Base-by-base conservation (phyloP, 305 asterid genomes). In the Fraxinus paxiana region DNA sequence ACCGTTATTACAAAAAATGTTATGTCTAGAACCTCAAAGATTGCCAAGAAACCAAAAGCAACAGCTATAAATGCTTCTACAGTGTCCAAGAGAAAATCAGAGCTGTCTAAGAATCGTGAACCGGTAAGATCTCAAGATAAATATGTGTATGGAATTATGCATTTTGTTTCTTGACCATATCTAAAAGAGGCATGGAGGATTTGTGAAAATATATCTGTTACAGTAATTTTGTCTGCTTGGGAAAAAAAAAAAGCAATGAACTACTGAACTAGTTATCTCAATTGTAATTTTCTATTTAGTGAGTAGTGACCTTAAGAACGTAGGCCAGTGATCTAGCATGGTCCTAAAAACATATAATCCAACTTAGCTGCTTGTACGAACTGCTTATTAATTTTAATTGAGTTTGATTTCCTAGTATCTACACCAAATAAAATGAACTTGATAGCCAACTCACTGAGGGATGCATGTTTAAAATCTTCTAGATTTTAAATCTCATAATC, bases 61-160 rank as follows among this genome's bases (percentile, higher is more conserved):
- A 82, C 86, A 77, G 81, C 79, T 38, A 31, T 90, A 77, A 91
- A 91, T 86, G 83, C 87, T 80, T 85, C 89, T 86, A 78, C 88
- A 61, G 85, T 87, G 56, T 79, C 91, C 78, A 92, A 87, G 85
- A 86, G 90, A 84, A 89, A 85, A 86, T 79, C 87, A 61, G 90
- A 88, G 78, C 85, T 87, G 82, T 69, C 89, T 38, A 94, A 90
- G 91, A 88, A 90, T 77, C 87, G 81, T 81, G 96, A 91, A 79
- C 79, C 20, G 91, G 98, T 94, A 89, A 84, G 90, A 73, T 81
- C 83, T 83, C 67, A 24, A 18, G 31, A 28, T 61, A 73, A 74
- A 24, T 74, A 20, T 75, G 31, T 38, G 83, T 79, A 73, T 34
- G 22, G 37, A 67, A 15, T 69, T 30, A 69, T 28, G 74, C 74